These are phyloP conservation scores for Aspergillus novofumigatus DNA, from an alignment of 2,329 filamentous ascomycete genomes.

Conservation along the genomic window DNA sequence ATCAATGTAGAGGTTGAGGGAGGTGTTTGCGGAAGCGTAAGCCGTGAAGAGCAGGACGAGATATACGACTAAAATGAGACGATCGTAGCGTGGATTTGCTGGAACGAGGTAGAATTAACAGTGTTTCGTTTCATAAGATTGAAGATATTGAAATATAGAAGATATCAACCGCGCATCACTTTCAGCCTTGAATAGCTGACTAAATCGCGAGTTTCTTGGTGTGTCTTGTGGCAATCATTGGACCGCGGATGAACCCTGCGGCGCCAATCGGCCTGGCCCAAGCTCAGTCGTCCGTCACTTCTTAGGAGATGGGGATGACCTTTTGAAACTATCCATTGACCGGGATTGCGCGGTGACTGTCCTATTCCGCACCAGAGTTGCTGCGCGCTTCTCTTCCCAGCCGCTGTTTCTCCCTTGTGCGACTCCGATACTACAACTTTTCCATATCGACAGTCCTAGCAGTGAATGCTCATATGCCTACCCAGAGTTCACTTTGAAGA, in stretches of 20 bases:
- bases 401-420: background rate
- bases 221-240: conserved; percentile 13
- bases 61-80: background rate
- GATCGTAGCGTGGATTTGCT: background rate
- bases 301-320: background rate
- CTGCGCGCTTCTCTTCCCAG: background rate
- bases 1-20: background rate
- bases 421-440: background rate
- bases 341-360: background rate
- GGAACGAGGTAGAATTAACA: background rate
- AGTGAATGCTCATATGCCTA: background rate
- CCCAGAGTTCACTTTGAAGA: background rate
- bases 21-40: background rate
- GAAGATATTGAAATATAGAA: background rate
- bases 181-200: conserved; percentile 13
- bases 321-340: background rate
- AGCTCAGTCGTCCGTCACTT: conserved; percentile 11
- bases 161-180: background rate
- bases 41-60: background rate
- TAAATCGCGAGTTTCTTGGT: conserved; percentile 14
- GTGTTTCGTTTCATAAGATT: background rate
- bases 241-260: conserved; percentile 8
- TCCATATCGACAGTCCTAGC: background rate
- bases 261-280: conserved; percentile 23
- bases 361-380: background rate